Percentiles rank a stretch among this genome's conserved stretches.
These are phyloP conservation scores for Pythium pyrilobum DNA, from an alignment of 352 stramenopile species.

Conservation along the genomic window DNA sequence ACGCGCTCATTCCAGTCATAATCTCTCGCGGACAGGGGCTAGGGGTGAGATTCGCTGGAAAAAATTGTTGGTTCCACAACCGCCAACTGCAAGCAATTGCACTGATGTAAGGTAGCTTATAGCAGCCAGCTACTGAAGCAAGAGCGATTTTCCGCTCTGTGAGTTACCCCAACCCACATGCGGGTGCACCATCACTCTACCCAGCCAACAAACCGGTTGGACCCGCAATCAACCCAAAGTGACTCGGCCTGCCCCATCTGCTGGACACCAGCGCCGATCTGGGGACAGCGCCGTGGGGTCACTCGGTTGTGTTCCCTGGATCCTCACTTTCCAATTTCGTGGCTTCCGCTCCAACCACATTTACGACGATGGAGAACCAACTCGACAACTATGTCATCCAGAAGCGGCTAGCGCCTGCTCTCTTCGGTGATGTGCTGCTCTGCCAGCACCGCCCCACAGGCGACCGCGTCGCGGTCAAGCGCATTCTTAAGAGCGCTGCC, in stretches of 20 bases:
- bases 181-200: constrained; percentile 14
- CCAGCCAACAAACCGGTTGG: constrained; percentile 10
- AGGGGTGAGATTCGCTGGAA: constrained; percentile 2
- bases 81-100: background rate
- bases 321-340: constrained; percentile 16
- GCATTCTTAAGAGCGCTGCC: constrained; percentile 63
- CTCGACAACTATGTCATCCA: constrained; percentile 83
- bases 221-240: constrained; percentile 18
- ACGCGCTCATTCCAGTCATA: constrained; percentile 16
- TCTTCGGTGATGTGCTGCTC: constrained; percentile 80
- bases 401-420: constrained; percentile 56
- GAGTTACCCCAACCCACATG: background rate
- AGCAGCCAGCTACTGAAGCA: background rate
- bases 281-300: background rate
- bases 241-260: constrained; percentile 15
- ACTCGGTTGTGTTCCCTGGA: background rate
- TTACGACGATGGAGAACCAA: constrained; percentile 33
- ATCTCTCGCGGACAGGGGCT: constrained; percentile 10
- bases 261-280: background rate
- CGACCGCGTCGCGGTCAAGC: constrained; percentile 72
- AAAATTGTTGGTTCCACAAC: constrained; percentile 11
- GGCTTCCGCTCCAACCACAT: constrained; percentile 8
- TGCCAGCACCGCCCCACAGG: constrained; percentile 58
- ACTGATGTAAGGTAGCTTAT: background rate
- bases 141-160: background rate